Percentiles rank a stretch among this genome's conserved stretches.
These are phyloP conservation scores for Saccharomycopsis crataegensis DNA, from an alignment of 1,139 yeast species.

Conservation along the genomic window DNA sequence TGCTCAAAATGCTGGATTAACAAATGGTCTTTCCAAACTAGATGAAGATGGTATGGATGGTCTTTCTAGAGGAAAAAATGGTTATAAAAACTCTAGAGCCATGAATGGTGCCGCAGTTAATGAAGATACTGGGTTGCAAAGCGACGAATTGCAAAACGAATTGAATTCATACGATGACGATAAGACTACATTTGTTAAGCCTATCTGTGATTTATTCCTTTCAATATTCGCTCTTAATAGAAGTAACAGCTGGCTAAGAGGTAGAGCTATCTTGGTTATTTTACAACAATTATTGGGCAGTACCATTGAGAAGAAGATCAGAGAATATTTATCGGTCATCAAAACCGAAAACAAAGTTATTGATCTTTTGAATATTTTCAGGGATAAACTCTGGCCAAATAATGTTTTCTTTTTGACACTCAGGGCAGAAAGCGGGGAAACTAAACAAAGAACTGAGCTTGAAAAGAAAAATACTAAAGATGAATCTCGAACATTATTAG, in stretches of 20 bases:
- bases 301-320: constrained; percentile 69
- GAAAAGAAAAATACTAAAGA: constrained; percentile 49
- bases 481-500: constrained; percentile 54
- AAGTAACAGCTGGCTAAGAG: constrained; percentile 72
- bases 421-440: constrained; percentile 21
- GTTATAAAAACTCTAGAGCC: constrained; percentile 28
- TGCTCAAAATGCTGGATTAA: constrained; percentile 13
- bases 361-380: constrained; percentile 37
- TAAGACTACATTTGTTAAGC: constrained; percentile 55
- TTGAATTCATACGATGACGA: constrained; percentile 24
- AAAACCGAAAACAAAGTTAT: constrained; percentile 45
- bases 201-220: constrained; percentile 71
- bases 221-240: constrained; percentile 62
- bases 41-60: not conserved
- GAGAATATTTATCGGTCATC: constrained; percentile 35
- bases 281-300: constrained; percentile 85
- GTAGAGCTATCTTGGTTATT: constrained; percentile 73
- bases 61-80: constrained; percentile 20
- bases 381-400: constrained; percentile 56
- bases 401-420: constrained; percentile 36
- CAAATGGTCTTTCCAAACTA: not conserved
- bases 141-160: constrained; percentile 24
- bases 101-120: constrained; percentile 21
- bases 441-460: constrained; percentile 22
- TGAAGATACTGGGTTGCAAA: constrained; percentile 28